Base-by-base conservation (phyloP, 164 flowering plant species). In the Stephania japonica region DNA sequence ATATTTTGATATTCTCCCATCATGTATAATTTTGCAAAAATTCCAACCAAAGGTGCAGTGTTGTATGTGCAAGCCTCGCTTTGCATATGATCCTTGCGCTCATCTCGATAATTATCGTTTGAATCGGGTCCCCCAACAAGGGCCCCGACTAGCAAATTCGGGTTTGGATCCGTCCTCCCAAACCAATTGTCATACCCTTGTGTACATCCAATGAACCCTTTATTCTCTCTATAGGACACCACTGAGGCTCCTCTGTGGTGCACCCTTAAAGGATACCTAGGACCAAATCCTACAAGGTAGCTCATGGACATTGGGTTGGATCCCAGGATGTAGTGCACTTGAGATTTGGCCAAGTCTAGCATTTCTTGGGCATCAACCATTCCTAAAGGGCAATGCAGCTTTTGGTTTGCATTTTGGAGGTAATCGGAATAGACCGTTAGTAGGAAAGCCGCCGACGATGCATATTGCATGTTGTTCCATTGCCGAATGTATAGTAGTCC, bases 401-500 rank as follows among this genome's bases (percentile, higher is more conserved):
- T 78, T 42, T 78, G 81, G 47, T 68, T 75, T 11, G 87, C 74
- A 24, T 24, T 67, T 13, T 27, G 69, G 14, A 93, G 88, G 72
- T 80, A 82, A 32, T 91, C 92, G 0, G 99, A 86, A 84, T 93
- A 91, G 1, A 88, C 72, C 0, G 86, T 82, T 27, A 87, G 88
- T 7, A 96, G 87, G 75, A 96, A 92, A 0, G 90, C 73, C 0
- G 98, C 93, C 0, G 89, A 80, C 0, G 99, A 89, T 5, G 93
- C 98, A 49, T 96, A 96, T 61, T 96, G 99, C 97, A 92, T 89
- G 89, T 96, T 96, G 92, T 96, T 96, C 99, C 99, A 96, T 77
- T 88, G 88, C 24, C 99, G 85, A 68, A 89, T 76, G 83, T 84
- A 89, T 27, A 92, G 72, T 0, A 96, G 84, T 3, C 98, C 98